These are phyloP conservation scores for Colletotrichum sp. DNA, from an alignment of 2,329 filamentous ascomycete genomes.

Conservation along the genomic window DNA sequence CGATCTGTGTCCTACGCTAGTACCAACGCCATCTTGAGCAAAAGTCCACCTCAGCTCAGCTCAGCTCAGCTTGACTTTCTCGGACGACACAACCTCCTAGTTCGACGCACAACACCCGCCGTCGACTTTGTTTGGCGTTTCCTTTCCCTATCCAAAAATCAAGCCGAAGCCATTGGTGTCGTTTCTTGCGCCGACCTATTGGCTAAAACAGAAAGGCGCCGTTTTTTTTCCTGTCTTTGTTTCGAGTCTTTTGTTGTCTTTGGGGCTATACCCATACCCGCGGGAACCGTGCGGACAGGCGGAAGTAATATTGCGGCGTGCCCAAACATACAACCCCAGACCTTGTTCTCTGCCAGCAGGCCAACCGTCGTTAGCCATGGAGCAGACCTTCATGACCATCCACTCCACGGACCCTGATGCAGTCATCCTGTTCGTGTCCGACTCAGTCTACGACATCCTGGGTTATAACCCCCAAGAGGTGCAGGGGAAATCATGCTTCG, in stretches of 20 bases:
- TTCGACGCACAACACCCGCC: background rate
- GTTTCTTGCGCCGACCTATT: background rate
- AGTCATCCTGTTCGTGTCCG: constrained; percentile 82
- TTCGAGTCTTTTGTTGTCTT: background rate
- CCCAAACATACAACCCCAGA: background rate
- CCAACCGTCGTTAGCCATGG: constrained; percentile 56
- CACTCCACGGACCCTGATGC: constrained; percentile 79
- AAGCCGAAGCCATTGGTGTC: background rate
- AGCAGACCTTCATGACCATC: constrained; percentile 90
- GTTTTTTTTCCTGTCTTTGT: background rate
- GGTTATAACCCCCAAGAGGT: constrained; percentile 81
- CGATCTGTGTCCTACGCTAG: background rate
- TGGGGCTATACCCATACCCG: background rate
- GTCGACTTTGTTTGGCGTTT: background rate
- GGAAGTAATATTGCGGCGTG: background rate
- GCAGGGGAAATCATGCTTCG: constrained; percentile 78
- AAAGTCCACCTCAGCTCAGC: background rate
- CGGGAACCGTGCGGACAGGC: background rate
- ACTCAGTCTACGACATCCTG: constrained; percentile 83
- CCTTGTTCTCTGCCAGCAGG: background rate
- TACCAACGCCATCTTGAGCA: background rate
- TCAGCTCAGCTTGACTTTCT: background rate
- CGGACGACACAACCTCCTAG: background rate
- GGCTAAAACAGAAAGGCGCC: background rate
- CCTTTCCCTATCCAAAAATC: background rate